These are phyloP conservation scores for Ensete ventricosum DNA, from an alignment of 176 grass and related monocot species.

Conservation along the genomic window DNA sequence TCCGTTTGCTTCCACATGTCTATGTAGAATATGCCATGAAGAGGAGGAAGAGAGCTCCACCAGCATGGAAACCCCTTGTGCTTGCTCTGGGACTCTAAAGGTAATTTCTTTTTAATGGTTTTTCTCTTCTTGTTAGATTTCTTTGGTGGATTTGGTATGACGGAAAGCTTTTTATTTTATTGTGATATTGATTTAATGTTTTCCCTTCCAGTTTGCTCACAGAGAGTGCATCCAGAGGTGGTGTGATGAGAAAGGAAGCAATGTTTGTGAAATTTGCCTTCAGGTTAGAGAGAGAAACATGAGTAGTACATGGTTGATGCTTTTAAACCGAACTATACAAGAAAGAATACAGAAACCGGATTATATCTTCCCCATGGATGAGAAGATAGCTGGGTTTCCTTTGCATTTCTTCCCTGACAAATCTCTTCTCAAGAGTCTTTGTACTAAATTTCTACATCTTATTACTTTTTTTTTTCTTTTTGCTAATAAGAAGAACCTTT, in stretches of 20 bases:
- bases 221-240: slow-evolving; percentile 84
- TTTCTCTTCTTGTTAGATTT: not conserved
- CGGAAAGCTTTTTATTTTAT: not conserved
- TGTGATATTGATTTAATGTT: not conserved
- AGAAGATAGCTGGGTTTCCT: no score
- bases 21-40: slow-evolving; percentile 87
- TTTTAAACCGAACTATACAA: no score
- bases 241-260: slow-evolving; percentile 95
- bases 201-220: slow-evolving; percentile 57
- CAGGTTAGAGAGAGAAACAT: slow-evolving; percentile 34
- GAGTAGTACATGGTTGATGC: no score
- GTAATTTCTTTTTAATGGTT: slow-evolving; percentile 8
- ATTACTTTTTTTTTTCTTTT: no score
- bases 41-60: slow-evolving; percentile 40
- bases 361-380: no score
- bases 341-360: no score
- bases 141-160: not conserved
- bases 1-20: slow-evolving; percentile 27
- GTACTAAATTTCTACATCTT: no score
- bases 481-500: no score
- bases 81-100: slow-evolving; percentile 80
- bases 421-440: no score
- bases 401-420: no score
- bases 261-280: slow-evolving; percentile 85
- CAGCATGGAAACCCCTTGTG: slow-evolving; percentile 67